Evolutionary conservation across 169 alveolate species (phyloP).

Genomic region (Plasmodium ovale): DNA sequence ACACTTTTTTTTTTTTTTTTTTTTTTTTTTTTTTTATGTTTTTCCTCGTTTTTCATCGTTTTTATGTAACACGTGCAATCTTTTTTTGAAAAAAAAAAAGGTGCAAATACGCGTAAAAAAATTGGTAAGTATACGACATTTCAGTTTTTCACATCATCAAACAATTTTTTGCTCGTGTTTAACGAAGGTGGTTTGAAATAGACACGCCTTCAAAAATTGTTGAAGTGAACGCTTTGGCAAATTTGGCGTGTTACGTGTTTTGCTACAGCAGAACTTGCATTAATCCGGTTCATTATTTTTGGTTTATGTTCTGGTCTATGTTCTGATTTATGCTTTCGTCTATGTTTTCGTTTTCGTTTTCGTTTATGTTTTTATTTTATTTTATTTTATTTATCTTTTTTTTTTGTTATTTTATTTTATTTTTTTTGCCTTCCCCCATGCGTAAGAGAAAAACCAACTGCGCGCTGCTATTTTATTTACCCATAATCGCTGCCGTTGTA

Average conservation of each 20-base stretch:
- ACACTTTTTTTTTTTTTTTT: slow-evolving; percentile 20
- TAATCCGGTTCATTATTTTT: no score
- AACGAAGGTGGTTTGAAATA: slow-evolving; percentile 10
- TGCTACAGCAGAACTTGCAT: neutral
- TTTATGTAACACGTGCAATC: no score
- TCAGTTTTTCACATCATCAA: neutral
- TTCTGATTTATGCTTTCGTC: no score
- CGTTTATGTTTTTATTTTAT: neutral
- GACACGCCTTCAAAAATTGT: slow-evolving; percentile 32
- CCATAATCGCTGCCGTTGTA: neutral
- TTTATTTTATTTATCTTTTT: neutral
- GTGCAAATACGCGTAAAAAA: slow-evolving; percentile 24
- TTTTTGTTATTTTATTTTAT: no score
- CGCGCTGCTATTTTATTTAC: neutral
- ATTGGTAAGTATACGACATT: neutral
- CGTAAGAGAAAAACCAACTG: neutral
- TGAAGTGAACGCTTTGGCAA: neutral
- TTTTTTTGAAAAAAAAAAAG: no score
- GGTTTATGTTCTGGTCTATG: no score
- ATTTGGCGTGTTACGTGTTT: slow-evolving; percentile 14
- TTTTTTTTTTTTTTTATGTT: neutral
- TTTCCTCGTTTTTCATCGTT: neutral
- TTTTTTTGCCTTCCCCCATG: neutral
- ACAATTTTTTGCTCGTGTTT: no score
- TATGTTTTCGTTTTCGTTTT: no score